Base-by-base conservation (phyloP, 1,284 basidiomycete species). In the Cryptococcus sp. region DNA sequence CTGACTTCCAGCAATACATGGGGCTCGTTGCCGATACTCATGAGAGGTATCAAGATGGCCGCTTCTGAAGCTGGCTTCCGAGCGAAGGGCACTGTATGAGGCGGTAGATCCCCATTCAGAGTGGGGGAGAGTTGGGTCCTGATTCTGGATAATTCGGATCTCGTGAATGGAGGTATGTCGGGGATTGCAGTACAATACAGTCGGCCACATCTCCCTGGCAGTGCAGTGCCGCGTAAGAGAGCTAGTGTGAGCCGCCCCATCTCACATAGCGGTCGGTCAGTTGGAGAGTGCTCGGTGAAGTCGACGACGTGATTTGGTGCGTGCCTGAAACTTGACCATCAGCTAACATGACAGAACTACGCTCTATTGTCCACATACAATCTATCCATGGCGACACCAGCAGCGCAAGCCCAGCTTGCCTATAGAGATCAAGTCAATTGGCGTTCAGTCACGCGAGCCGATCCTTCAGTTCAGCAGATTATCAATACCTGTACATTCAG, bases 41-140 rank as follows among this genome's bases (percentile, higher is more conserved):
- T 60, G 16, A 73, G 56, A 2, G 72, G 72, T 21, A 73, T 66
- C 19, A 73, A 46, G 7, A 73, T 62, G 5, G 65, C 72, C 0
- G 69, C 58, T 51, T 73, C 70, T 19, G 46, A 28, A 19, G 42
- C 23, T 19, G 59, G 53, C 13, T 24, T 25, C 32, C 50, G 42
- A 10, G 25, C 23, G 37, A 44, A 36, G 18, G 48, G n/a, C 25
- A 53, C 46, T 2, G 64, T 71, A 48, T 71, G 69, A 4, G 59
- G 24, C 2, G 68, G 69, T 7, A 64, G 48, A 13, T 44, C 23
- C 18, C 41, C 19, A n/a, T n/a, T n/a, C 25, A 54, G n/a, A 49
- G 23, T 39, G 18, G 23, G 48, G 44, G 32, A 16, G 43, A 3
- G 57, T 37, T 2, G 62, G 57, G 14, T 44, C 41, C 23, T 52